Percentiles rank a stretch among this genome's conserved stretches.
Conservation (phyloP, 108 stramenopile genomes). For the Pseudonitzschia delicatissima region DNA sequence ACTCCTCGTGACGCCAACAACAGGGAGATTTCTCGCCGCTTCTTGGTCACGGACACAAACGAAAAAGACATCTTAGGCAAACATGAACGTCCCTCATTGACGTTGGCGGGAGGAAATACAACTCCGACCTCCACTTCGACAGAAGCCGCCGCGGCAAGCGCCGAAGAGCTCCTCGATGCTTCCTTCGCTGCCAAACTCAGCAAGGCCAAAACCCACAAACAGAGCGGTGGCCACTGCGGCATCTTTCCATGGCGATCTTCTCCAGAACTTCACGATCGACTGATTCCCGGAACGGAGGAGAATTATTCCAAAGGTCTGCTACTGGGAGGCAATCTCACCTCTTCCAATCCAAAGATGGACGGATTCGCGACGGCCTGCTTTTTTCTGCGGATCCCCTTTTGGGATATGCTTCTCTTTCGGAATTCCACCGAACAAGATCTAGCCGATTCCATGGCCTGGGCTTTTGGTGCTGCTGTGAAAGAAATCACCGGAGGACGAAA, state of each 20-base stretch:
- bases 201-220: background rate
- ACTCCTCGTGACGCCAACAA: no score
- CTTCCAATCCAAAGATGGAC: conserved; percentile 15
- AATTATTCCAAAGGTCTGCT: conserved; percentile 17
- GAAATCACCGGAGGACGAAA: background rate
- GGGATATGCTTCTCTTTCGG: conserved; percentile 24
- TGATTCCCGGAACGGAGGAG: conserved; percentile 24
- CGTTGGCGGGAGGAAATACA: no score
- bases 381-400: conserved; percentile 24
- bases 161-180: background rate
- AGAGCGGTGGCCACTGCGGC: background rate
- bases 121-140: background rate
- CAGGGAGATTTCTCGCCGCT: no score
- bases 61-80: no score
- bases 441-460: conserved; percentile 25
- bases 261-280: conserved; percentile 10
- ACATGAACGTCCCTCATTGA: no score
- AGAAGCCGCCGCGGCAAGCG: background rate
- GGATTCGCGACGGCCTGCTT: conserved; percentile 17
- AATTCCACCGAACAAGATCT: conserved; percentile 17
- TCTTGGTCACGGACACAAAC: no score
- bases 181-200: background rate
- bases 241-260: conserved; percentile 33
- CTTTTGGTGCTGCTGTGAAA: conserved; percentile 19
- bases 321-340: conserved; percentile 1